Conservation (phyloP, 768 basidiomycete genomes). For the Lactarius indigo region DNA sequence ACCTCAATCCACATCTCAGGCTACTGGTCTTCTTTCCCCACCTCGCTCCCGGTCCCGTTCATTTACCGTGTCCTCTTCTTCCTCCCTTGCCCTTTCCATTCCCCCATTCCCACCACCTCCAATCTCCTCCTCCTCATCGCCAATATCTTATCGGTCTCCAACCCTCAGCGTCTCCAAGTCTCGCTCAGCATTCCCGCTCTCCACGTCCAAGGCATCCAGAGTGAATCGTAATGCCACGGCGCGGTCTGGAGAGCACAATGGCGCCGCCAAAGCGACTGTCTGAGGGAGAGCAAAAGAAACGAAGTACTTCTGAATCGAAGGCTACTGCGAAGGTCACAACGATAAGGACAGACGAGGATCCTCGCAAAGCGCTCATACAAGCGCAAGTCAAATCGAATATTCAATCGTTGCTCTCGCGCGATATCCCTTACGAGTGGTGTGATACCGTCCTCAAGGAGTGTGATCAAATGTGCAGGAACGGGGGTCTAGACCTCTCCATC, state of each 20-base stretch:
- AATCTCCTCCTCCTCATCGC: neutral
- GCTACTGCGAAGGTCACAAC: neutral
- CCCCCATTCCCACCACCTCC: neutral
- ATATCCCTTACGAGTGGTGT: conserved; percentile 32
- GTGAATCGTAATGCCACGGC: neutral
- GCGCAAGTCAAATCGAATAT: neutral
- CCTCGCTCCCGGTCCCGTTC: neutral
- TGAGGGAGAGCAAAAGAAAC: neutral
- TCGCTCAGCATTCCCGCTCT: conserved; percentile 4
- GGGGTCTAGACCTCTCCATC: conserved; percentile 47
- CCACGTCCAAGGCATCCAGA: neutral
- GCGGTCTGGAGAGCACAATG: neutral
- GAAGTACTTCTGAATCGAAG: neutral
- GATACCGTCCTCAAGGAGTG: conserved; percentile 54
- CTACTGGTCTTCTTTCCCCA: neutral
- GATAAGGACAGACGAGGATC: neutral
- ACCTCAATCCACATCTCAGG: neutral
- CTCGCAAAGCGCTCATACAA: no score
- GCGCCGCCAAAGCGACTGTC: neutral
- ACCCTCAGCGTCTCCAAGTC: neutral
- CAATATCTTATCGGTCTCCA: neutral
- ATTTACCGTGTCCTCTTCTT: neutral
- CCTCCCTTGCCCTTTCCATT: neutral
- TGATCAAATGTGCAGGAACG: conserved; percentile 49
- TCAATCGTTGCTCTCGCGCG: conserved; percentile 36